Evolutionary conservation across 495 filamentous ascomycete genomes (phyloP), one percentile per base, ranked within the genome.

Genomic region (Talaromyces proteolyticus): DNA sequence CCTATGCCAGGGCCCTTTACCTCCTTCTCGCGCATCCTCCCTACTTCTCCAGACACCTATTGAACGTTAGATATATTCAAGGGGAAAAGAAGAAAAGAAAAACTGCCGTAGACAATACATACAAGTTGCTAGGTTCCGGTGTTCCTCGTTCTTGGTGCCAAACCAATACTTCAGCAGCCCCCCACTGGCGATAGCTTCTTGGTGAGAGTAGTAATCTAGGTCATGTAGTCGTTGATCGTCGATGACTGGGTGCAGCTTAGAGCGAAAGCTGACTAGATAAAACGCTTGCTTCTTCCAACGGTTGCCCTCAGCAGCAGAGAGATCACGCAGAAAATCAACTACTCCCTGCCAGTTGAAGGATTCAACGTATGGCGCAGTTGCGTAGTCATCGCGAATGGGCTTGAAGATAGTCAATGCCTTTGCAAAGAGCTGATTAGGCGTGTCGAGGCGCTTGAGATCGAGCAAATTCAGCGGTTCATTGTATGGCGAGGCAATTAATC

Each of bases 81-180:
- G 20, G 18, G 5, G 43, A 29, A 3, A 12, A 45, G 43, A 26
- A n/a, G 11, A 20, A 34, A 10, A 16, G 21, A 16, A 23, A 14
- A 12, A 4, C 25, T 37, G n/a, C n/a, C n/a, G n/a, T n/a, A n/a
- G n/a, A n/a, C n/a, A n/a, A 45, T 34, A 63, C 70, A 57, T 57
- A 77, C 85, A 91, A 40, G 87, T 91, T 42, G 87, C 86, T 52
- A 91, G 64, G 64, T 91, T 91, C 58, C 74, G 71, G 20, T 77
- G 73, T 25, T 83, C 62, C 26, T 61, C 70, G 67, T 89, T 78
- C 25, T 86, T 86, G 23, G 63, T 65, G 12, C 86, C 86, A 61
- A 87, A 91, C 88, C 88, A 93, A 68, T 91, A 91, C 79, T 94
- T 93, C 57, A 95, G 68, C 59, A 96, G 74, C n/a, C 91, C 90